Conservation (phyloP, 2,329 filamentous ascomycete genomes). For the Lithohypha guttulata region DNA sequence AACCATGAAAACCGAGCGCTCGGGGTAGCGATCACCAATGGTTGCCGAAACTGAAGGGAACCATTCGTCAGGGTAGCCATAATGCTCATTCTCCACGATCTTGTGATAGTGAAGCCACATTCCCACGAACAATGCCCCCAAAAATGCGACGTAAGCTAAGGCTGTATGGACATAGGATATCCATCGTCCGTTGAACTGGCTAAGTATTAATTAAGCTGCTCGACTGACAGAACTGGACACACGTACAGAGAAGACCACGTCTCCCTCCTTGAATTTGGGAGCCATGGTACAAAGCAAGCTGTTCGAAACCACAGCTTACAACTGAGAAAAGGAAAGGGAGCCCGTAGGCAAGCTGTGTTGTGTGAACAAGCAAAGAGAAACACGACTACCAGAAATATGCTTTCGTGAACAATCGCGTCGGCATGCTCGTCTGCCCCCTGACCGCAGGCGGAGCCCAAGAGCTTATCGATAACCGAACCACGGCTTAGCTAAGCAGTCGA, state of each 20-base stretch:
- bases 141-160: constrained; percentile 71
- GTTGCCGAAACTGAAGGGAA: constrained; percentile 93
- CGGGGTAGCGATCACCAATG: constrained; percentile 93
- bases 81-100: constrained; percentile 95
- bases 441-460: background rate
- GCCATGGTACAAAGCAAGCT: constrained; percentile 37
- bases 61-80: constrained; percentile 90
- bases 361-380: background rate
- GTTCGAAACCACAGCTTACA: constrained; percentile 21
- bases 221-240: constrained; percentile 13
- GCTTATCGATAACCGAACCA: constrained; percentile 20
- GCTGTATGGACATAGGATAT: constrained; percentile 79
- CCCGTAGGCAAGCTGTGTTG: constrained; percentile 3
- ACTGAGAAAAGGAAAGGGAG: constrained; percentile 16
- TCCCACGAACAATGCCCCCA: constrained; percentile 76
- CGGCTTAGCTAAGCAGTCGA: no score
- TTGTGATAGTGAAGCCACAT: constrained; percentile 81
- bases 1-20: constrained; percentile 91
- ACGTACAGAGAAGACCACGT: constrained; percentile 49
- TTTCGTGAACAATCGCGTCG: no score
- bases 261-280: constrained; percentile 52
- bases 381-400: no score
- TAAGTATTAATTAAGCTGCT: constrained; percentile 16
- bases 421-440: background rate
- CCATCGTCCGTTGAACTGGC: constrained; percentile 72